Base-by-base conservation (phyloP, 2,329 filamentous ascomycete genomes). In the Pleurostoma richardsiae region DNA sequence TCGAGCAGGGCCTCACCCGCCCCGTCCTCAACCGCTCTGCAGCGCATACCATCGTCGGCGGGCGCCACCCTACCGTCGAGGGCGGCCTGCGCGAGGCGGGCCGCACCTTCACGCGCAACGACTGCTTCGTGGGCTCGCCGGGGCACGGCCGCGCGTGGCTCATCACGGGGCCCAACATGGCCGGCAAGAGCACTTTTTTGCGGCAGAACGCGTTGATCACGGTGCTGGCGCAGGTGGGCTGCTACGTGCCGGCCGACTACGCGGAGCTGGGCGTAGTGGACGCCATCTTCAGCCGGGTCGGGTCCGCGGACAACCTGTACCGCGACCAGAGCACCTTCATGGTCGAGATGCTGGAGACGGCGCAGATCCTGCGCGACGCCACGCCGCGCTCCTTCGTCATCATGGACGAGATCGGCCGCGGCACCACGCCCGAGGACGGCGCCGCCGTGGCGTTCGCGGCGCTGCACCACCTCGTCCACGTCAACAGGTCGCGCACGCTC, bases 331-430 rank as follows among this genome's bases (percentile, higher is more conserved):
- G 90, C 45, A 99, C 95, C 0, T 99, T 99, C 67, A 97, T 99
- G 94, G 90, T 97, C 1, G 94, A 99, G 70, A 99, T 99, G 94
- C 78, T 96, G 3, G 94, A 99, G 68, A 96, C 94, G 26, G 91
- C 92, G 2, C 79, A 86, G 29, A 99, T 99, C 45, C 76, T 99
- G 44, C 88, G 86, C 50, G 78, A 88, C 54, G 92, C 94, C 0
- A 97, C 92, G 1, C 70, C 83, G 2, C 79, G 85, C 28, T 94
- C 87, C 0, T 95, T 99, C 58, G 92, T 94, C 50, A 92, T 99
- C 64, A 97, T 99, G 92, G 94, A 99, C 64, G 94, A 99, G 71
- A 88, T 99, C 36, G 94, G 94, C 1, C 79, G 94, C 42, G 94
- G 94, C 6, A 99, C 95, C 0, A 96, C 94, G 26, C 90, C 92